phyloP scores from a whole-genome alignment of 1,284 basidiomycete genomes.

The Ustilago loliicola region DNA sequence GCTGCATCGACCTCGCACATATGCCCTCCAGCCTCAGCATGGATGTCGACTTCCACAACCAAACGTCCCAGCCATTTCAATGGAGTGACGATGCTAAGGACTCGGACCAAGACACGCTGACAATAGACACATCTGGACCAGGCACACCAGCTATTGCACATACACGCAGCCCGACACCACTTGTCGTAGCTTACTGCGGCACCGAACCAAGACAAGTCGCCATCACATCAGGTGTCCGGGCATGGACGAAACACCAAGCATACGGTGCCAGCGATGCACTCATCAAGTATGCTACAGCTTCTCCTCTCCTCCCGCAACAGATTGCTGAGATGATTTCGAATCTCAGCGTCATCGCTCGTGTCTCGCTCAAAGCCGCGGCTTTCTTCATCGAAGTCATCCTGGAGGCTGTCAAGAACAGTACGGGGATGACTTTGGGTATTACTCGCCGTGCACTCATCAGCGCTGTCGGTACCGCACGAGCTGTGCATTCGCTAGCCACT shows the following conservation, averaged over 20 bases:
- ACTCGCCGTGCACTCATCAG: slow-evolving; percentile 60
- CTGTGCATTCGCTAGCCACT: slow-evolving; percentile 47
- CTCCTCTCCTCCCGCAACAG: slow-evolving; percentile 58
- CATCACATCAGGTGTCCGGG: slow-evolving; percentile 43
- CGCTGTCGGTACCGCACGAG: slow-evolving; percentile 57
- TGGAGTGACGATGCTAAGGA: slow-evolving; percentile 40
- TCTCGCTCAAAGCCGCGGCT: slow-evolving; percentile 61
- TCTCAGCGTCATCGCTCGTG: slow-evolving; percentile 55
- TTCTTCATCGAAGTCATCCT: slow-evolving; percentile 66
- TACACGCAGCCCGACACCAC: slow-evolving; percentile 28
- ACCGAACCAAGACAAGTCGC: slow-evolving; percentile 34
- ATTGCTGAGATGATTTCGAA: slow-evolving; percentile 61
- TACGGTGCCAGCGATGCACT: slow-evolving; percentile 53
- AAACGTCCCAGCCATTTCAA: slow-evolving; percentile 29
- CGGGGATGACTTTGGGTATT: slow-evolving; percentile 55
- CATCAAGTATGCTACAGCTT: slow-evolving; percentile 55
- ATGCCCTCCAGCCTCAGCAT: slow-evolving; percentile 38
- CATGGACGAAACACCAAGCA: slow-evolving; percentile 51
- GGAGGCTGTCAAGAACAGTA: slow-evolving; percentile 56
- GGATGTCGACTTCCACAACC: slow-evolving; percentile 26
- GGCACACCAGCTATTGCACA: slow-evolving; percentile 18
- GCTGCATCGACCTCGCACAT: slow-evolving; percentile 27
- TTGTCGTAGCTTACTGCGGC: slow-evolving; percentile 32
- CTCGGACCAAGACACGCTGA: slow-evolving; percentile 25
- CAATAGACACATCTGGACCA: slow-evolving; percentile 29